Conservation (phyloP, 345 rosid species). For the Cochlearia excelsa region DNA sequence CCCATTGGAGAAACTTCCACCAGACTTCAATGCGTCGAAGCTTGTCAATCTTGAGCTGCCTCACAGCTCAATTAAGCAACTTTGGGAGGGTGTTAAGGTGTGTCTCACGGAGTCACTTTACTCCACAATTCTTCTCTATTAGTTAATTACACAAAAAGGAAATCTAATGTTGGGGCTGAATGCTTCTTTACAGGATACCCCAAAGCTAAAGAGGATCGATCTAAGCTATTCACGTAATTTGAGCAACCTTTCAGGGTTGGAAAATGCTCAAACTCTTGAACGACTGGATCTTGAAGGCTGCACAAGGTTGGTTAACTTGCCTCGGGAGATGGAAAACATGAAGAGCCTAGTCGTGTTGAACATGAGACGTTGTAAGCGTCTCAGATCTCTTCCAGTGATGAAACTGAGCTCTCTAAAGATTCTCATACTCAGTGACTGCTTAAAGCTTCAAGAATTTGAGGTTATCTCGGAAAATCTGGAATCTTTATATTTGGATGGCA, state of each 20-base stretch:
- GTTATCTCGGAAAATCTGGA: neutral
- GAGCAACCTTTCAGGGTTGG: neutral
- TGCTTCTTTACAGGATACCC: slow-evolving; percentile 8
- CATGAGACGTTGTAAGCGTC: slow-evolving; percentile 1
- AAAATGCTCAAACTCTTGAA: slow-evolving; percentile 2
- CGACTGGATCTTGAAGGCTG: slow-evolving; percentile 15
- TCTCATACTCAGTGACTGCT: slow-evolving; percentile 18
- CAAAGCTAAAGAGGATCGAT: slow-evolving; percentile 12
- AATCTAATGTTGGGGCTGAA: neutral
- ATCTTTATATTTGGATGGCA: slow-evolving; percentile 12
- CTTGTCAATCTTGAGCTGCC: slow-evolving; percentile 18
- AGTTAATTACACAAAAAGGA: neutral
- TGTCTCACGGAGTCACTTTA: neutral
- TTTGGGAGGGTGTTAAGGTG: slow-evolving; percentile 10
- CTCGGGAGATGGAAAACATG: slow-evolving; percentile 1
- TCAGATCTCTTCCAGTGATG: neutral
- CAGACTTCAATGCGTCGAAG: slow-evolving; percentile 4
- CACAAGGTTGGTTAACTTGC: neutral
- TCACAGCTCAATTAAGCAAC: neutral
- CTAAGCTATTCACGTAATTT: slow-evolving; percentile 2
- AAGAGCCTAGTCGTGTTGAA: slow-evolving; percentile 2
- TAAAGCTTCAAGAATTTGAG: slow-evolving; percentile 1
- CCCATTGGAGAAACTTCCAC: slow-evolving; percentile 13
- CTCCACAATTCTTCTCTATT: neutral
- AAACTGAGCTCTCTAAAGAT: slow-evolving; percentile 1